Evolutionary conservation across 2,329 filamentous ascomycete species (phyloP).

Genomic region (Ambrosiella cleistominuta): DNA sequence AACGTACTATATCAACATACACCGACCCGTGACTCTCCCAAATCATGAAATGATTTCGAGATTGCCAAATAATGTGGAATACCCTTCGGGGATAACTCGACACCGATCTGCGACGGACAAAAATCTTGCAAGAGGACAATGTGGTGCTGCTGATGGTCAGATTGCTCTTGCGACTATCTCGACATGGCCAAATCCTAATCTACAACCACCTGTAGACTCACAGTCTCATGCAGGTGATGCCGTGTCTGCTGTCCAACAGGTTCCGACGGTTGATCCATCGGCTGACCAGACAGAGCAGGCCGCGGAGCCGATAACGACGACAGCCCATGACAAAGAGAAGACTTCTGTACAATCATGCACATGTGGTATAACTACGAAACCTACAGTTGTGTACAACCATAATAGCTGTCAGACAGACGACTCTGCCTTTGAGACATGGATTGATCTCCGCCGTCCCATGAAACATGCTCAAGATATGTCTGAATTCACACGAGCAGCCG

Average conservation of each 20-base stretch:
- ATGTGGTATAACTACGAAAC: neutral
- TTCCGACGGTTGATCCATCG: neutral
- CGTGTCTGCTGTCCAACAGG: too few relatives aligned
- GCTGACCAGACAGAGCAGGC: neutral
- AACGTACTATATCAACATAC: neutral
- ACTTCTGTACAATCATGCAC: neutral
- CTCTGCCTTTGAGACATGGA: neutral
- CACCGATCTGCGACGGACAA: neutral
- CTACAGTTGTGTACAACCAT: slow-evolving; percentile 6
- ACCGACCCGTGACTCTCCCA: neutral
- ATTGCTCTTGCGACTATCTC: too few relatives aligned
- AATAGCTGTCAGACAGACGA: slow-evolving; percentile 8
- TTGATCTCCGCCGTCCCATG: neutral
- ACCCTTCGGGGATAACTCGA: neutral
- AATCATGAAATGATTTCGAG: neutral
- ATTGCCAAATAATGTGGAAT: neutral
- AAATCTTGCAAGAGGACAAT: neutral
- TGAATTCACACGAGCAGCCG: too few relatives aligned
- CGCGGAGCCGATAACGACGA: neutral
- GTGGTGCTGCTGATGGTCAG: too few relatives aligned
- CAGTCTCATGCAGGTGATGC: too few relatives aligned
- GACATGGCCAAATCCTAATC: too few relatives aligned
- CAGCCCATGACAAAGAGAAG: neutral
- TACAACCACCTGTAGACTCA: too few relatives aligned
- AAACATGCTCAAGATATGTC: too few relatives aligned